These are phyloP conservation scores for Candida quercuum DNA, from an alignment of 805 yeast genomes.

Conservation along the genomic window DNA sequence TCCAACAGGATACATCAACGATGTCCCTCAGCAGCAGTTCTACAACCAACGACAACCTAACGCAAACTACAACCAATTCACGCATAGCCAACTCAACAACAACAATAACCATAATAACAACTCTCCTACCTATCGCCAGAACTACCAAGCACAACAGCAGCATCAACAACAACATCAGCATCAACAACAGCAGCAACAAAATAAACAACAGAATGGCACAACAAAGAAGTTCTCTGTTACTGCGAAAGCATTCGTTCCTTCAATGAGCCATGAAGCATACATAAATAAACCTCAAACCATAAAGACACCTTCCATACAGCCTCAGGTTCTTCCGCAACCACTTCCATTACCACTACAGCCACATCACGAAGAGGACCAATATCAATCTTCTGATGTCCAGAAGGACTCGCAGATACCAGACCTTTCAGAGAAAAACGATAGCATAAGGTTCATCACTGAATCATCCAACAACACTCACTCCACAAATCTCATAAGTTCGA, in stretches of 20 bases:
- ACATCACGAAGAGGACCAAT: background rate
- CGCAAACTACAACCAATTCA: too few relatives aligned
- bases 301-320: background rate
- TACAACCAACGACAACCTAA: too few relatives aligned
- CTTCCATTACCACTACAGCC: background rate
- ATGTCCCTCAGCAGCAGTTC: too few relatives aligned
- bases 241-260: constrained; percentile 2
- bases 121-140: too few relatives aligned
- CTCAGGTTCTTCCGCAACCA: background rate
- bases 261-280: constrained; percentile 3
- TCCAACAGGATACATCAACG: too few relatives aligned
- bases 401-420: background rate
- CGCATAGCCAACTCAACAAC: too few relatives aligned
- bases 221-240: constrained; percentile 1
- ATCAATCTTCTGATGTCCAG: background rate
- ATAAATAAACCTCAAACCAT: background rate
- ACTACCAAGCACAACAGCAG: background rate
- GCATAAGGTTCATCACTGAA: background rate
- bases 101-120: background rate
- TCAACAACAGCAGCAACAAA: constrained; percentile 4
- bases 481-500: background rate
- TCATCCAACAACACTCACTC: background rate
- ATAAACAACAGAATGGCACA: constrained; percentile 1
- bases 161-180: constrained; percentile 2
- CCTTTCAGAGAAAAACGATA: too few relatives aligned